Conservation (phyloP, 371 early-diverging fungal genomes). For the Rhizopus delemar region DNA sequence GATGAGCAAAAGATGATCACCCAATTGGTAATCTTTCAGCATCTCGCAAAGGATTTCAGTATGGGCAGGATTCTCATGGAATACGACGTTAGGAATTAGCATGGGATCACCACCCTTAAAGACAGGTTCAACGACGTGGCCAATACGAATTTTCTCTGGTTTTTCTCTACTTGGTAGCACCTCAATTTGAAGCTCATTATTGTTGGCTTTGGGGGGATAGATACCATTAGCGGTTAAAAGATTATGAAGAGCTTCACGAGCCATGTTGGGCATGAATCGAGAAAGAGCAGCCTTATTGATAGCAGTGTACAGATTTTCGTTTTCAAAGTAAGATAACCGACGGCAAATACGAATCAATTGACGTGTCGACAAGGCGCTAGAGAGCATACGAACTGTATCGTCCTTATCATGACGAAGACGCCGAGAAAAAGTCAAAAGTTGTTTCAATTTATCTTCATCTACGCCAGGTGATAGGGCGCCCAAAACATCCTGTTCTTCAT, state of each 20-base stretch:
- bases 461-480: constrained; percentile 67
- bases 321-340: constrained; percentile 67
- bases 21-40: constrained; percentile 71
- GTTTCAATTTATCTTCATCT: constrained; percentile 52
- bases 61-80: constrained; percentile 79
- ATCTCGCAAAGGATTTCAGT: constrained; percentile 69
- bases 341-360: constrained; percentile 81
- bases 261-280: constrained; percentile 74
- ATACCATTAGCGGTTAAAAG: constrained; percentile 66
- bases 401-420: constrained; percentile 67
- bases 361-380: constrained; percentile 69
- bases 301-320: constrained; percentile 68
- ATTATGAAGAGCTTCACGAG: constrained; percentile 67
- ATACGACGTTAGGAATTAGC: constrained; percentile 71
- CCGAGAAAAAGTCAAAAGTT: constrained; percentile 65
- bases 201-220: constrained; percentile 40
- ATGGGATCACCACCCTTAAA: constrained; percentile 63
- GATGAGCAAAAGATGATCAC: constrained; percentile 74
- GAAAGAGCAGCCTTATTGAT: constrained; percentile 76
- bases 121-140: constrained; percentile 57
- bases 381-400: constrained; percentile 64
- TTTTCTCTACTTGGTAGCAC: constrained; percentile 54
- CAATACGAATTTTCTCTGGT: constrained; percentile 58
- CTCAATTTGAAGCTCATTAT: constrained; percentile 52
- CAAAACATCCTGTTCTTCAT: constrained; percentile 67